A percentile compares a stretch with the other conserved stretches of the same genome.
Conservation (phyloP, 176 grass and related monocot genomes). For the Otatea glauca region DNA sequence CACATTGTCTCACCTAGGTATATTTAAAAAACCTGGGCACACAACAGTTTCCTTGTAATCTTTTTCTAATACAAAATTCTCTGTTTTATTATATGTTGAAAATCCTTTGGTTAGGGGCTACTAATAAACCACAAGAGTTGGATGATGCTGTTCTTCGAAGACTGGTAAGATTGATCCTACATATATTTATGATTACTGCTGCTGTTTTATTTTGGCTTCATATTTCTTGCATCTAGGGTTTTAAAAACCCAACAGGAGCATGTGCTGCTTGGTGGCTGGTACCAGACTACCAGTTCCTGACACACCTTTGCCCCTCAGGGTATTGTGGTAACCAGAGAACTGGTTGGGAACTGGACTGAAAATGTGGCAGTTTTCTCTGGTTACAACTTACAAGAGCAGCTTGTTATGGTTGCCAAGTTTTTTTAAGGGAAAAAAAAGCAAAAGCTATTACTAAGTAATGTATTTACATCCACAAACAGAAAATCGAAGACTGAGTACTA, state of each 20-base stretch:
- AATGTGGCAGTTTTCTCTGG: background rate
- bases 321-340: background rate
- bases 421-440: background rate
- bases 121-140: conserved; percentile 98
- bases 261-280: conserved; percentile 5
- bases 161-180: conserved; percentile 62
- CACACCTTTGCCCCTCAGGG: background rate
- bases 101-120: conserved; percentile 71
- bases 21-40: background rate
- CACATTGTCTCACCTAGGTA: background rate
- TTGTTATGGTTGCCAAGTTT: background rate
- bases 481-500: background rate
- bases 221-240: background rate
- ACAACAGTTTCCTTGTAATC: background rate
- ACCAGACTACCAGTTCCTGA: background rate
- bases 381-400: background rate
- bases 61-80: background rate
- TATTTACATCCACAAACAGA: background rate
- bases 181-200: background rate
- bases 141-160: conserved; percentile 98
- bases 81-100: conserved; percentile 12
- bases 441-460: background rate
- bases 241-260: background rate
- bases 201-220: background rate
- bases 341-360: background rate